Evolutionary conservation across 2,329 filamentous ascomycete genomes (phyloP).

Genomic region (Aspergillus hiratsukae): DNA sequence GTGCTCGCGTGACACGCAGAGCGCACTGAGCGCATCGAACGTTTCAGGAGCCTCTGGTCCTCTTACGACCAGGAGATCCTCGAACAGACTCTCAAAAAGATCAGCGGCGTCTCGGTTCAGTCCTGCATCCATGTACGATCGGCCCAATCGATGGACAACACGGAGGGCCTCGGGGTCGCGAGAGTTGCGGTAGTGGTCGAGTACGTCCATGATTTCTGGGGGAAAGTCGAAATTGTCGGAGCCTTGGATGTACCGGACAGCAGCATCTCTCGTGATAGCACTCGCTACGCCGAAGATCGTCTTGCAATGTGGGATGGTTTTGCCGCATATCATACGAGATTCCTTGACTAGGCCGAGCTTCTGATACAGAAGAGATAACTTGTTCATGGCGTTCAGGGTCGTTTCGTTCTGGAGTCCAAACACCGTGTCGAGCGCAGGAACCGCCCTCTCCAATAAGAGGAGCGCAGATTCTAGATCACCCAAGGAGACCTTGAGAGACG

Average conservation of each 20-base stretch:
- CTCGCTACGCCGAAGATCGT: constrained; percentile 22
- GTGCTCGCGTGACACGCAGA: constrained; percentile 26
- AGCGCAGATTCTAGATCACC: constrained; percentile 27
- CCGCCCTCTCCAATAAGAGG: constrained; percentile 24
- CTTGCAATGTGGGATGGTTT: constrained; percentile 23
- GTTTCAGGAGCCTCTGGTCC: constrained; percentile 24
- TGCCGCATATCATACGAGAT: constrained; percentile 19
- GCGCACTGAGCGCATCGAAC: constrained; percentile 26
- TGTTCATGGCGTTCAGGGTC: constrained; percentile 27
- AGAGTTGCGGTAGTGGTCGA: constrained; percentile 25
- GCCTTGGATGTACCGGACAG: constrained; percentile 23
- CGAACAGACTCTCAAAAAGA: constrained; percentile 23
- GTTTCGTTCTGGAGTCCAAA: constrained; percentile 26
- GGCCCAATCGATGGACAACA: constrained; percentile 24
- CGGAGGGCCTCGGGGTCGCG: constrained; percentile 20
- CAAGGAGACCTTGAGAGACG: constrained; percentile 21
- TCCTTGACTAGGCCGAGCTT: constrained; percentile 26
- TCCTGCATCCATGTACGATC: constrained; percentile 26
- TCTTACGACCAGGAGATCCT: constrained; percentile 22
- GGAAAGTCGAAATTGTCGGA: constrained; percentile 28
- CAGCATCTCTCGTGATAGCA: constrained; percentile 20
- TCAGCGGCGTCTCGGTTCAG: constrained; percentile 25
- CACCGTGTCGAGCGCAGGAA: constrained; percentile 26
- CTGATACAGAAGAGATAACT: constrained; percentile 26
- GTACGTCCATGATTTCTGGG: constrained; percentile 20